A percentile compares a stretch with the other conserved stretches of the same genome.
phyloP scores from a whole-genome alignment of 768 basidiomycete genomes.

The Lenzites betulinus region DNA sequence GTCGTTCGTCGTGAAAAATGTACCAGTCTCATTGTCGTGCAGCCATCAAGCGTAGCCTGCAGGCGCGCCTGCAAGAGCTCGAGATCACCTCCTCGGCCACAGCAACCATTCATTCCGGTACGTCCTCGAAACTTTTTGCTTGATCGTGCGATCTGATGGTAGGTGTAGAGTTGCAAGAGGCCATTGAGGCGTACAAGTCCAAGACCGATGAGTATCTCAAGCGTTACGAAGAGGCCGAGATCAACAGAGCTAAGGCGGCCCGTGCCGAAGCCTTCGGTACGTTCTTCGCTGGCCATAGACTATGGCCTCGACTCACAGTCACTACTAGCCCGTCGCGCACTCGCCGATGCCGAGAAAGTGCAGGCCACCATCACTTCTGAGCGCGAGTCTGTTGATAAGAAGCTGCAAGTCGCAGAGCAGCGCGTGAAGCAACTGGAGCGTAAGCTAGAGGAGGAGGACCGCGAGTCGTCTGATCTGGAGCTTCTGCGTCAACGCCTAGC shows the following conservation, averaged over 20 bases:
- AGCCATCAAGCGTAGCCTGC: slow-evolving; percentile 64
- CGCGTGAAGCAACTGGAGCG: slow-evolving; percentile 60
- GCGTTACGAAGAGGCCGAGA: slow-evolving; percentile 67
- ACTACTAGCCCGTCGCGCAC: slow-evolving; percentile 55
- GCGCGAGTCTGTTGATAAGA: slow-evolving; percentile 52
- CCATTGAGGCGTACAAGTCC: slow-evolving; percentile 63
- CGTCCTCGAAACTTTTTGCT: slow-evolving; percentile 12
- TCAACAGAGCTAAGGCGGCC: slow-evolving; percentile 63
- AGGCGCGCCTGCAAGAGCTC: slow-evolving; percentile 61
- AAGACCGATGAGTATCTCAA: slow-evolving; percentile 61
- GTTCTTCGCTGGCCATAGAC: background rate
- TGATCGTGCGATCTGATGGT: background rate
- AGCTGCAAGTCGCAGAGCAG: slow-evolving; percentile 50
- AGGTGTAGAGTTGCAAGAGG: slow-evolving; percentile 59
- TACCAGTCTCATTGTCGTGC: background rate
- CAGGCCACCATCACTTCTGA: slow-evolving; percentile 54
- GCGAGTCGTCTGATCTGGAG: slow-evolving; percentile 64
- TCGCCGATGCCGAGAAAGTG: slow-evolving; percentile 62
- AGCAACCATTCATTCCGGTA: slow-evolving; percentile 60
- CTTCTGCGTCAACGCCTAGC: slow-evolving; percentile 66
- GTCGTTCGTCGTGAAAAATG: background rate
- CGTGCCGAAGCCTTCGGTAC: slow-evolving; percentile 65
- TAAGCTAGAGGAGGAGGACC: slow-evolving; percentile 67
- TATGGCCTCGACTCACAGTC: background rate
- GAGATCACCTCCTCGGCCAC: slow-evolving; percentile 61